Percentiles rank a stretch among this genome's conserved stretches.
phyloP scores from a whole-genome alignment of 805 yeast species.

The Wickerhamomyces silvicola region DNA sequence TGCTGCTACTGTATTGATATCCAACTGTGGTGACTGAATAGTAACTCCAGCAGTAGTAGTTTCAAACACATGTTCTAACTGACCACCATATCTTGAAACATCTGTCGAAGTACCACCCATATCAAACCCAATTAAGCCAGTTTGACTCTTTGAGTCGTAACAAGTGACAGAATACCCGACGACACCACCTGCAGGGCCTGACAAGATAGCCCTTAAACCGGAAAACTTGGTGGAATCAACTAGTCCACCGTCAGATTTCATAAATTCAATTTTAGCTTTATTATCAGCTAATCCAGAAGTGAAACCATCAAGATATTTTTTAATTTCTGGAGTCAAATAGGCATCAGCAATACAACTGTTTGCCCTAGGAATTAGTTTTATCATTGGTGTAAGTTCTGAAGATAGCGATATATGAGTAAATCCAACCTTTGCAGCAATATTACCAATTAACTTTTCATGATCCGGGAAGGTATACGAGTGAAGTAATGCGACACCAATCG shows the following conservation, averaged over 20 bases:
- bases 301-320: conserved; percentile 55
- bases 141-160: conserved; percentile 42
- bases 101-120: conserved; percentile 93
- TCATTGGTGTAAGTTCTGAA: conserved; percentile 68
- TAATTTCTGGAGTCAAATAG: conserved; percentile 73
- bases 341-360: conserved; percentile 80
- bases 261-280: conserved; percentile 58
- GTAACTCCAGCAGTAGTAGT: conserved; percentile 79
- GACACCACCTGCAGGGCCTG: conserved; percentile 98
- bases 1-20: conserved; percentile 78
- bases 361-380: conserved; percentile 67
- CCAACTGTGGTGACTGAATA: conserved; percentile 79
- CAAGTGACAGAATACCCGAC: conserved; percentile 90
- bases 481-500: conserved; percentile 64
- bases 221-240: conserved; percentile 80
- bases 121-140: conserved; percentile 75
- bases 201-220: conserved; percentile 80
- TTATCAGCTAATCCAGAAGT: conserved; percentile 52
- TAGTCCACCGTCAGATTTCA: conserved; percentile 97
- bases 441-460: conserved; percentile 58
- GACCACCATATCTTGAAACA: conserved; percentile 69
- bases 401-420: conserved; percentile 66
- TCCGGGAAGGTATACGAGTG: conserved; percentile 70
- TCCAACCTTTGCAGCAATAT: conserved; percentile 58
- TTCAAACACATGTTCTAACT: conserved; percentile 73